Conservation (phyloP, 805 yeast genomes). For the Brettanomyces custersianus region DNA sequence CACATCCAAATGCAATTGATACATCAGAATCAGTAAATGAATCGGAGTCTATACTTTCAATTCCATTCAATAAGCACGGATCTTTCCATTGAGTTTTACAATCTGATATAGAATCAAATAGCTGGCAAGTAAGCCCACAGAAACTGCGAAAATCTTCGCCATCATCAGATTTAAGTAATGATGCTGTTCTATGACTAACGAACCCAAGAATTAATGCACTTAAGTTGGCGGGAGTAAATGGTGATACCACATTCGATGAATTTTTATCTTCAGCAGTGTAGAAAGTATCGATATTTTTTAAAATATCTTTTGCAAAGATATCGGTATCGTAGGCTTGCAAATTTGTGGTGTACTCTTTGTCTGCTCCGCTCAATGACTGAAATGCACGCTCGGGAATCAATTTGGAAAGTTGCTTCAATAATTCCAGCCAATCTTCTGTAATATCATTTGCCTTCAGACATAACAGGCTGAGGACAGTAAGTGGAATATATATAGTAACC, state of each 20-base stretch:
- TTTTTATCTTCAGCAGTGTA: slow-evolving; percentile 6
- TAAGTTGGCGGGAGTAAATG: slow-evolving; percentile 35
- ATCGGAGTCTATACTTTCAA: slow-evolving; percentile 16
- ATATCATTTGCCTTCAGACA: slow-evolving; percentile 14
- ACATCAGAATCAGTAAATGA: slow-evolving; percentile 10
- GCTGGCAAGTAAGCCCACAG: slow-evolving; percentile 26
- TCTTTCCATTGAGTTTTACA: slow-evolving; percentile 24
- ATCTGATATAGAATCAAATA: slow-evolving; percentile 40
- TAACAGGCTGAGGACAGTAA: slow-evolving; percentile 35
- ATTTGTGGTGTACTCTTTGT: slow-evolving; percentile 7
- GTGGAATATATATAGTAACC: slow-evolving; percentile 66
- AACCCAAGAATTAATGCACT: slow-evolving; percentile 31
- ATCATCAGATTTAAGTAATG: slow-evolving; percentile 8
- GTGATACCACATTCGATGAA: slow-evolving; percentile 11
- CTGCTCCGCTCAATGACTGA: slow-evolving; percentile 41
- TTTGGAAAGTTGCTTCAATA: slow-evolving; percentile 36
- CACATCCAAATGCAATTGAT: slow-evolving; percentile 33
- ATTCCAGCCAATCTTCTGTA: slow-evolving; percentile 27
- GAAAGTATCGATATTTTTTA: slow-evolving; percentile 10
- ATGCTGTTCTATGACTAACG: slow-evolving; percentile 16
- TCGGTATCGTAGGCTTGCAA: slow-evolving; percentile 8
- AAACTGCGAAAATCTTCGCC: slow-evolving; percentile 21
- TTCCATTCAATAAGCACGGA: slow-evolving; percentile 14
- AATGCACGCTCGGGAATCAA: slow-evolving; percentile 58
- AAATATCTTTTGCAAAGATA: slow-evolving; percentile 6